Evolutionary conservation across 495 filamentous ascomycete species (phyloP).

Genomic region (Annulohypoxylon maeteangense): DNA sequence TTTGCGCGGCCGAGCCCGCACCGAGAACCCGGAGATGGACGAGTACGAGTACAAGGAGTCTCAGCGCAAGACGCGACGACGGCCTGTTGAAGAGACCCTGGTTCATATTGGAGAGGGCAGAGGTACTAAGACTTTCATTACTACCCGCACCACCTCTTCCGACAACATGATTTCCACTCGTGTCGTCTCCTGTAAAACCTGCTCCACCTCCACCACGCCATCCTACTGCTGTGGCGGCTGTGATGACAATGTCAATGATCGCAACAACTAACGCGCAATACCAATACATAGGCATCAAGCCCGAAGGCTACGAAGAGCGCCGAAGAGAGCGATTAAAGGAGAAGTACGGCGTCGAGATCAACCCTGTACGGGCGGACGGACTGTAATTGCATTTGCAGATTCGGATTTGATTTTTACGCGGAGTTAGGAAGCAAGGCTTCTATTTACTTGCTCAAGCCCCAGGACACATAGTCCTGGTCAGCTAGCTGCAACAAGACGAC

Average conservation of each 20-base stretch:
- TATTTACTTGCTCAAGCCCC: background rate
- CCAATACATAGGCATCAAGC: constrained; percentile 73
- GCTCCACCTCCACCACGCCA: background rate
- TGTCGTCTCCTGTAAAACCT: background rate
- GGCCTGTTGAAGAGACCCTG: constrained; percentile 84
- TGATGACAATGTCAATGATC: background rate
- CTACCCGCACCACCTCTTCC: background rate
- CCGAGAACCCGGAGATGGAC: constrained; percentile 69
- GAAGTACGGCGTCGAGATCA: constrained; percentile 89
- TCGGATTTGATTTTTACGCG: constrained; percentile 9
- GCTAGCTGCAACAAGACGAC: background rate
- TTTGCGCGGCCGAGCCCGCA: constrained; percentile 60
- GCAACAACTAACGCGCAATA: constrained; percentile 15
- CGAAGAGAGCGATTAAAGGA: constrained; percentile 85
- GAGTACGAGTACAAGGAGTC: constrained; percentile 83
- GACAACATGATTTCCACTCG: background rate
- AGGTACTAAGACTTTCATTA: constrained; percentile 64
- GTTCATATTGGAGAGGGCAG: constrained; percentile 87
- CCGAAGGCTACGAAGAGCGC: constrained; percentile 86
- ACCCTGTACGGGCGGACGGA: constrained; percentile 48
- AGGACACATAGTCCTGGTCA: background rate
- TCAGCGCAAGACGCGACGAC: constrained; percentile 76
- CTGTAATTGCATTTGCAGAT: constrained; percentile 39
- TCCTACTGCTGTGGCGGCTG: background rate
- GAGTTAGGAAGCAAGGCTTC: background rate